Conservation (phyloP, 192 early-diverging fungal species). For the Coemansia sp. region DNA sequence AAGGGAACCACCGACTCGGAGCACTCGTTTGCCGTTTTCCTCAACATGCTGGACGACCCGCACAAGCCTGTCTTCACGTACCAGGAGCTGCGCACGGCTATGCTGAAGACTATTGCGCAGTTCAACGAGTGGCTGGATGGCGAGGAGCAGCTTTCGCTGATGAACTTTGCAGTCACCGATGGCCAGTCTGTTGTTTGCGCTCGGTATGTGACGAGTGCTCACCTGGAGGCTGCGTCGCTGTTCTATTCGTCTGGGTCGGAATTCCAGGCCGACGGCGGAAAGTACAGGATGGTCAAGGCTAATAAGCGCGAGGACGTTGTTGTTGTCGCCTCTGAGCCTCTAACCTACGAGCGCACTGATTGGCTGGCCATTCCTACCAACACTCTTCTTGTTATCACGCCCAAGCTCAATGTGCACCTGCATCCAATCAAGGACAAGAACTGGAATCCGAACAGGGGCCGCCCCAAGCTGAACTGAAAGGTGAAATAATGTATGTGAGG, state of each 20-base stretch:
- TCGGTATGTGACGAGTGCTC: slow-evolving; percentile 68
- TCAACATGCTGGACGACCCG: slow-evolving; percentile 62
- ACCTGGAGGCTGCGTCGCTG: slow-evolving; percentile 69
- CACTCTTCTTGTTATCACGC: slow-evolving; percentile 71
- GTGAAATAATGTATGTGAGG: background rate
- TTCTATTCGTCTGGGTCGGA: slow-evolving; percentile 79
- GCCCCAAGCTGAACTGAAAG: background rate
- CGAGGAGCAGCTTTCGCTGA: slow-evolving; percentile 60
- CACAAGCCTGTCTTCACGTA: slow-evolving; percentile 57
- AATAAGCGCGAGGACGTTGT: slow-evolving; percentile 78
- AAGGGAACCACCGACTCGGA: slow-evolving; percentile 83
- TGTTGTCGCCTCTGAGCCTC: slow-evolving; percentile 75
- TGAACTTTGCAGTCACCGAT: slow-evolving; percentile 85
- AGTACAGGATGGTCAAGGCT: slow-evolving; percentile 70
- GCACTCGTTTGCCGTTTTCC: slow-evolving; percentile 78
- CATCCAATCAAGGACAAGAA: slow-evolving; percentile 74
- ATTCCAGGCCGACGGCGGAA: slow-evolving; percentile 64
- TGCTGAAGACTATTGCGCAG: slow-evolving; percentile 73
- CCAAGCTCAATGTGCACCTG: slow-evolving; percentile 71
- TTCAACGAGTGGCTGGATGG: slow-evolving; percentile 65
- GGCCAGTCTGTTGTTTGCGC: slow-evolving; percentile 75
- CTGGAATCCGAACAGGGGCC: slow-evolving; percentile 35
- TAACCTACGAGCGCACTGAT: slow-evolving; percentile 78
- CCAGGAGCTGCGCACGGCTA: slow-evolving; percentile 65
- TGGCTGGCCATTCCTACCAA: slow-evolving; percentile 80